phyloP scores from a whole-genome alignment of 495 filamentous ascomycete species.

The Hypoxylon trugodes region DNA sequence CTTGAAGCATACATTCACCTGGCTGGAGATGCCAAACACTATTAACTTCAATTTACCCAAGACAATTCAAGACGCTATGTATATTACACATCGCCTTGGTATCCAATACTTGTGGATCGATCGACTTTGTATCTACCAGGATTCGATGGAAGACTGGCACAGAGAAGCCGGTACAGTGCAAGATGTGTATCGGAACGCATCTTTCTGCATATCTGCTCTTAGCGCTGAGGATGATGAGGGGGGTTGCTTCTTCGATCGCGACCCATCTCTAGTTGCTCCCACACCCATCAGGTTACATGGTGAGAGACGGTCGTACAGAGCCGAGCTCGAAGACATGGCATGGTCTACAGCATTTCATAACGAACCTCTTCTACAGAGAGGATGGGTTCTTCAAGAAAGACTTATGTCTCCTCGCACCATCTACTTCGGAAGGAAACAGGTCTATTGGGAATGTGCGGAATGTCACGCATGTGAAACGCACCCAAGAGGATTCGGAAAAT shows the following conservation, averaged over 20 bases:
- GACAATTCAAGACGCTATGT: conserved; percentile 4
- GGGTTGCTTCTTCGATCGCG: background rate
- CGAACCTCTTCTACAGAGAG: background rate
- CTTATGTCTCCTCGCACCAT: conserved; percentile 15
- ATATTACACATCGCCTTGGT: background rate
- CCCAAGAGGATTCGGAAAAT: background rate
- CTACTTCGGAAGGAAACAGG: conserved; percentile 14
- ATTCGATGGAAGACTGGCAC: conserved; percentile 8
- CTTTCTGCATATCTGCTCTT: conserved; percentile 10
- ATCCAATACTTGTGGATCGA: conserved; percentile 8
- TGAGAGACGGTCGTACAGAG: background rate
- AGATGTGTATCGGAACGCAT: conserved; percentile 13
- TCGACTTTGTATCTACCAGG: conserved; percentile 10
- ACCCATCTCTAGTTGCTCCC: background rate
- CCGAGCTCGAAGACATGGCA: background rate
- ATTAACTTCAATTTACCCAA: background rate
- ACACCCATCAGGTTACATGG: background rate
- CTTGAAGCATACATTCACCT: background rate
- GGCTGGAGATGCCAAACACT: background rate
- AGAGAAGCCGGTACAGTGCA: conserved; percentile 9
- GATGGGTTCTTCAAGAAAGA: conserved; percentile 11
- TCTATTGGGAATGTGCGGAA: conserved; percentile 29
- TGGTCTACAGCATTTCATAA: background rate
- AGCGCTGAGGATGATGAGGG: conserved; percentile 9
- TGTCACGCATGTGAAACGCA: conserved; percentile 11